Percentiles rank a stretch among this genome's conserved stretches.
Conservation (phyloP, 2,329 filamentous ascomycete genomes). For the Endoconidiophora laricicola region DNA sequence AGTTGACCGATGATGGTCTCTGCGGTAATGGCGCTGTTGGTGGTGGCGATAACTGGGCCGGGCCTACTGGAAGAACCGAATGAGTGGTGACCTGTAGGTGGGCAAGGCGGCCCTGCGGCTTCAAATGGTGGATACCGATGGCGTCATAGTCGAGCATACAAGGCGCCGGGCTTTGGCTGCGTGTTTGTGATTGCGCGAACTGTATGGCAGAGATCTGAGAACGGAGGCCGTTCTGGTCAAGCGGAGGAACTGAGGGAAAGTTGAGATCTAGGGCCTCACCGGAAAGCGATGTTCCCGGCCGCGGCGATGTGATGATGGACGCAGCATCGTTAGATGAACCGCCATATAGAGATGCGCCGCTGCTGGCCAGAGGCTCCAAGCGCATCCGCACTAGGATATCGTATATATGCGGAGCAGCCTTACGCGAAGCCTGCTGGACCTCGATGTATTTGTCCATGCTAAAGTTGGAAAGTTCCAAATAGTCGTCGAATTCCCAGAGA, state of each 20-base stretch:
- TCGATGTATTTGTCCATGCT: constrained; percentile 33
- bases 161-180: background rate
- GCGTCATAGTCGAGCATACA: background rate
- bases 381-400: constrained; percentile 38
- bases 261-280: background rate
- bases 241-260: background rate
- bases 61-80: background rate
- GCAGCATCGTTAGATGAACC: constrained; percentile 3
- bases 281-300: background rate
- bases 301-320: background rate
- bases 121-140: constrained; percentile 2
- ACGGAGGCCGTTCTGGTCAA: background rate
- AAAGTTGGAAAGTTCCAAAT: constrained; percentile 31
- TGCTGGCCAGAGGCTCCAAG: constrained; percentile 17
- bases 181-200: background rate
- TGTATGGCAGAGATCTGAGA: background rate
- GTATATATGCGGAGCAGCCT: constrained; percentile 30
- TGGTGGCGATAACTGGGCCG: background rate
- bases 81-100: background rate
- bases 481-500: constrained; percentile 42
- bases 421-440: constrained; percentile 30
- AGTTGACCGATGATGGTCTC: constrained; percentile 25
- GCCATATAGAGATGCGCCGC: constrained; percentile 1
- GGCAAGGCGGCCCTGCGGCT: background rate
- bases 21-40: constrained; percentile 11